These are phyloP conservation scores for Phytopythium sindhum DNA, from an alignment of 352 stramenopile species.

Conservation along the genomic window DNA sequence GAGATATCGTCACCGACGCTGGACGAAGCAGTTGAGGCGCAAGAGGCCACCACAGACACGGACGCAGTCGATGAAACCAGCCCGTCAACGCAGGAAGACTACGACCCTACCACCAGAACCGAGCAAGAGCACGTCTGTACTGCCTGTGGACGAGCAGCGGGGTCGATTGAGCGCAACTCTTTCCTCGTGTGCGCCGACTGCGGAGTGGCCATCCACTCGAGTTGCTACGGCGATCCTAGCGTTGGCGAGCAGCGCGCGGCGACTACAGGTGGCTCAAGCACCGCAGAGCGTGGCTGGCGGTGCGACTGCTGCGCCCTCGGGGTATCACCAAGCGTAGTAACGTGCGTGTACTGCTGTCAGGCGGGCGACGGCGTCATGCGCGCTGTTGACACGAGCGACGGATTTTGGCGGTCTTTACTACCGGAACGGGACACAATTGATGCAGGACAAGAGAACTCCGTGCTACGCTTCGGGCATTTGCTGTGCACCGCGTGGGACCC, in stretches of 20 bases:
- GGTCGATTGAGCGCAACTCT: conserved; percentile 2
- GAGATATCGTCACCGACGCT: conserved; percentile 13
- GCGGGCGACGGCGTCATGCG: conserved; percentile 20
- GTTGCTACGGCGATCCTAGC: conserved; percentile 26
- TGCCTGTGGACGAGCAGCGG: conserved; percentile 14
- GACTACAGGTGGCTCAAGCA: neutral
- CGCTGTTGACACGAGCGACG: conserved; percentile 21
- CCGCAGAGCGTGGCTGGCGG: conserved; percentile 16
- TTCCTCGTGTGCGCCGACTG: conserved; percentile 31
- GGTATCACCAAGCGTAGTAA: conserved; percentile 11
- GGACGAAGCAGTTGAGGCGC: conserved; percentile 10
- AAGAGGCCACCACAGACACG: neutral
- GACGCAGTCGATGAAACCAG: neutral
- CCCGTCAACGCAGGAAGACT: neutral
- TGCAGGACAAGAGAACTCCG: neutral
- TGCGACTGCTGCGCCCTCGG: conserved; percentile 39
- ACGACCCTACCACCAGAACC: neutral
- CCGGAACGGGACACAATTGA: conserved; percentile 3
- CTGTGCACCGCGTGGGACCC: conserved; percentile 55
- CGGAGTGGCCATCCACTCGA: conserved; percentile 25
- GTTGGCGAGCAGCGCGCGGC: neutral
- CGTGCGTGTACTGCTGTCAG: conserved; percentile 48
- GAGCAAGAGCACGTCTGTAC: conserved; percentile 12
- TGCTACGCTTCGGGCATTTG: conserved; percentile 32
- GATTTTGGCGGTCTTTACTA: conserved; percentile 17